These are phyloP conservation scores for Cucurbita maxima DNA, from an alignment of 306 rosid genomes.

Conservation along the genomic window DNA sequence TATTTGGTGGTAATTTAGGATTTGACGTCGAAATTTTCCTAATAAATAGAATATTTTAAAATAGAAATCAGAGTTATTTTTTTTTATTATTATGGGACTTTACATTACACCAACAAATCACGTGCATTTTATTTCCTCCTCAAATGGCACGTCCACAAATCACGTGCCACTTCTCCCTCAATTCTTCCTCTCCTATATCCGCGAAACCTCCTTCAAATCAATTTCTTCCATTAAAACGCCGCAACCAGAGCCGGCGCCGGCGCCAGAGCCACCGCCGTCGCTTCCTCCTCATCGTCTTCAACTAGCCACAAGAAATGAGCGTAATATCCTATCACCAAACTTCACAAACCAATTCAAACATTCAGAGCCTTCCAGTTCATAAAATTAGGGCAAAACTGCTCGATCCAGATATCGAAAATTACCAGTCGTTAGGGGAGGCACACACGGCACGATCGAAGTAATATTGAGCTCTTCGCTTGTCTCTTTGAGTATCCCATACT, in stretches of 20 bases:
- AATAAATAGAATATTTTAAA: too few species aligned
- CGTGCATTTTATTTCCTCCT: neutral
- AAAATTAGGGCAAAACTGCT: neutral
- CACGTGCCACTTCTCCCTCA: neutral
- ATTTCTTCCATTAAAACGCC: conserved; percentile 12
- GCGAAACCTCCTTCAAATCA: neutral
- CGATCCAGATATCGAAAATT: neutral
- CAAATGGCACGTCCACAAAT: neutral
- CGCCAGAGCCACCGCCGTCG: neutral
- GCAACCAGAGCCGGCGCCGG: conserved; percentile 14
- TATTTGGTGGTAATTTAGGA: too few species aligned
- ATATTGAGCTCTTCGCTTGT: conserved; percentile 41
- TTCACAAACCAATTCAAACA: neutral
- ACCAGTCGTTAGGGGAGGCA: conserved; percentile 59
- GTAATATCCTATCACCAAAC: conserved; percentile 57
- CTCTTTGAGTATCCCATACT: conserved; percentile 64
- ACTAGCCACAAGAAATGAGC: conserved; percentile 67
- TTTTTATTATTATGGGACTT: too few species aligned
- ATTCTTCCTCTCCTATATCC: neutral
- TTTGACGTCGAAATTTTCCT: too few species aligned
- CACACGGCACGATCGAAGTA: conserved; percentile 57
- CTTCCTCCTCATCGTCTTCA: conserved; percentile 27
- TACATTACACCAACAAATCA: too few species aligned
- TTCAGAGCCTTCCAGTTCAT: neutral
- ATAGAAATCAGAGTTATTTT: too few species aligned